These are phyloP conservation scores for Ambrosia artemisiifolia DNA, from an alignment of 129 eudicot species.

Conservation along the genomic window DNA sequence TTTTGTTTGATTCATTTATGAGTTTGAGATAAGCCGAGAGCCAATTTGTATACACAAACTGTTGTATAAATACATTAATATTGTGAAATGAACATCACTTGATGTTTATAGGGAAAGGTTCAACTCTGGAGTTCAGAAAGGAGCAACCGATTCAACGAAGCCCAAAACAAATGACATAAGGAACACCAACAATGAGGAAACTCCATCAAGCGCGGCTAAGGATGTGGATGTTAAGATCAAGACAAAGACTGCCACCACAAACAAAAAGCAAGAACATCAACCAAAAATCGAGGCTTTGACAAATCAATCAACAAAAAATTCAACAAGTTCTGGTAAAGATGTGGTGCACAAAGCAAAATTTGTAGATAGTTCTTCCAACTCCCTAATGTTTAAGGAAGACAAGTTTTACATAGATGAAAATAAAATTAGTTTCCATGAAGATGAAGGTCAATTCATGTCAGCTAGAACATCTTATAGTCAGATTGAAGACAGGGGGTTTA, in stretches of 20 bases:
- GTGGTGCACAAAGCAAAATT: conserved; percentile 19
- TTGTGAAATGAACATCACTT: too few relatives aligned
- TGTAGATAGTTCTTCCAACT: conserved; percentile 25
- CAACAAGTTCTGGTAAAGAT: conserved; percentile 8
- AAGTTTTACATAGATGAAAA: not conserved
- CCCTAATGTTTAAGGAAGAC: conserved; percentile 23
- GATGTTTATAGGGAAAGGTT: conserved; percentile 45
- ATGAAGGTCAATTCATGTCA: conserved; percentile 32
- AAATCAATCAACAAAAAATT: conserved; percentile 21
- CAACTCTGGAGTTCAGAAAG: conserved; percentile 27
- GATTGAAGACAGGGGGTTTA: conserved; percentile 14
- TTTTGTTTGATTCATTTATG: too few relatives aligned
- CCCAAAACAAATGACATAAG: conserved; percentile 19
- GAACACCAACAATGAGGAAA: conserved; percentile 8
- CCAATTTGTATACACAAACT: too few relatives aligned
- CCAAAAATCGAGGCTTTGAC: conserved; percentile 14
- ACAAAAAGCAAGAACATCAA: conserved; percentile 22
- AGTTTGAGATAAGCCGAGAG: too few relatives aligned
- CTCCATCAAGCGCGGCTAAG: not conserved
- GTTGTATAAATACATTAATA: too few relatives aligned
- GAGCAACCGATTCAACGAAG: conserved; percentile 16
- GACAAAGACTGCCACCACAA: not conserved
- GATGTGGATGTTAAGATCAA: conserved; percentile 17
- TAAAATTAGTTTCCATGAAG: conserved; percentile 17
- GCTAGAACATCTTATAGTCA: conserved; percentile 15